Evolutionary conservation across 78 protist species (phyloP).

Genomic region (Planoprotostelium fungivorum): DNA sequence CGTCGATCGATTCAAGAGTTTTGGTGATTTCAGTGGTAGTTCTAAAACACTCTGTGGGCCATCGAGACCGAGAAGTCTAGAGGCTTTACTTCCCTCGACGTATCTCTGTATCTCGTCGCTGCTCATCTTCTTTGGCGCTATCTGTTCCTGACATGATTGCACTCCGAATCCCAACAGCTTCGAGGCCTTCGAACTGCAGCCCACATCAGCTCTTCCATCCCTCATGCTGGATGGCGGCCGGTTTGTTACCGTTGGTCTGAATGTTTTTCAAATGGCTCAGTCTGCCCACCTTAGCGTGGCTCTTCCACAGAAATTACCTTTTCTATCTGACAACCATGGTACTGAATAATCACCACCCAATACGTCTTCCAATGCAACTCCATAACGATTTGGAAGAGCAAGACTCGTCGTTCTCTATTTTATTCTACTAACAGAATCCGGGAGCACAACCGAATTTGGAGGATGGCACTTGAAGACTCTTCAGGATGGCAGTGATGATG

Average conservation of each 20-base stretch:
- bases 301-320: no score
- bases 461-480: neutral
- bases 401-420: no score
- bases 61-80: neutral
- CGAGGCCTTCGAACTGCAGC: neutral
- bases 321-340: no score
- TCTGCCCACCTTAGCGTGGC: no score
- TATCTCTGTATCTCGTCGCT: neutral
- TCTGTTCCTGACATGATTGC: neutral
- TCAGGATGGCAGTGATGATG: slow-evolving; percentile 48
- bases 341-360: no score
- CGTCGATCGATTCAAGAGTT: neutral
- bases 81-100: neutral
- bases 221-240: no score
- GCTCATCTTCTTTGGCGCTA: neutral
- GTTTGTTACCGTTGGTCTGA: no score
- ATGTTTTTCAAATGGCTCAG: no score
- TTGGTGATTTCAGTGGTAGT: neutral
- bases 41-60: neutral
- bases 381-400: no score
- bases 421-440: neutral
- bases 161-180: neutral
- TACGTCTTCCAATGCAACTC: no score
- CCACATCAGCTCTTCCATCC: no score
- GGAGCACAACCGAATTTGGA: neutral